Conservation (phyloP, 768 basidiomycete genomes). For the Mycena filopes region DNA sequence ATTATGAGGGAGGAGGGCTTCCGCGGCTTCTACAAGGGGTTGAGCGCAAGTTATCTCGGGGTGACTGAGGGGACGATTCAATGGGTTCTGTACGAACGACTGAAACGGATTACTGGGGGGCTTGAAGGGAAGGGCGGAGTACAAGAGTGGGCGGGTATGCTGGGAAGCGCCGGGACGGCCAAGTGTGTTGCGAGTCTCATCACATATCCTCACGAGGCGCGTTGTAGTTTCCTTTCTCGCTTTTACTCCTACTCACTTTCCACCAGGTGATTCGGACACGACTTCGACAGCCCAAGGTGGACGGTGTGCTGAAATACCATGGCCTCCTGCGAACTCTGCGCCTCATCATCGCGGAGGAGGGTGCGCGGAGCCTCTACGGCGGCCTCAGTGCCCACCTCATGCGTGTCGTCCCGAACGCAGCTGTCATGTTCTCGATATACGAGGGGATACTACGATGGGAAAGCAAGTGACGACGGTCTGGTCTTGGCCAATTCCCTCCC, state of each 20-base stretch:
- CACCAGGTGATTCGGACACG: slow-evolving; percentile 89
- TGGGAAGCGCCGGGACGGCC: slow-evolving; percentile 91
- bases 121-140: slow-evolving; percentile 66
- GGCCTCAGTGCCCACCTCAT: slow-evolving; percentile 95
- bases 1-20: slow-evolving; percentile 87
- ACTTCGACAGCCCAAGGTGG: slow-evolving; percentile 85
- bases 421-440: slow-evolving; percentile 97
- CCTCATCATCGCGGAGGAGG: slow-evolving; percentile 91
- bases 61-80: slow-evolving; percentile 97
- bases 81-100: slow-evolving; percentile 95
- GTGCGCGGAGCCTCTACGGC: slow-evolving; percentile 85
- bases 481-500: too few relatives aligned
- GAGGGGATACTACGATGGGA: slow-evolving; percentile 82
- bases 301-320: slow-evolving; percentile 85
- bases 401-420: slow-evolving; percentile 97
- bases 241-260: slow-evolving; percentile 11
- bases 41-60: slow-evolving; percentile 94
- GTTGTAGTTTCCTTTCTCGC: slow-evolving; percentile 37
- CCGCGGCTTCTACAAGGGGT: slow-evolving; percentile 92
- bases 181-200: slow-evolving; percentile 95
- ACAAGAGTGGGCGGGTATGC: slow-evolving; percentile 81
- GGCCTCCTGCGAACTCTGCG: slow-evolving; percentile 87
- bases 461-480: background rate
- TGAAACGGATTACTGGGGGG: slow-evolving; percentile 75
- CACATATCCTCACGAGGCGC: slow-evolving; percentile 97